phyloP scores from a whole-genome alignment of 495 filamentous ascomycete species.

The Podospora conica region DNA sequence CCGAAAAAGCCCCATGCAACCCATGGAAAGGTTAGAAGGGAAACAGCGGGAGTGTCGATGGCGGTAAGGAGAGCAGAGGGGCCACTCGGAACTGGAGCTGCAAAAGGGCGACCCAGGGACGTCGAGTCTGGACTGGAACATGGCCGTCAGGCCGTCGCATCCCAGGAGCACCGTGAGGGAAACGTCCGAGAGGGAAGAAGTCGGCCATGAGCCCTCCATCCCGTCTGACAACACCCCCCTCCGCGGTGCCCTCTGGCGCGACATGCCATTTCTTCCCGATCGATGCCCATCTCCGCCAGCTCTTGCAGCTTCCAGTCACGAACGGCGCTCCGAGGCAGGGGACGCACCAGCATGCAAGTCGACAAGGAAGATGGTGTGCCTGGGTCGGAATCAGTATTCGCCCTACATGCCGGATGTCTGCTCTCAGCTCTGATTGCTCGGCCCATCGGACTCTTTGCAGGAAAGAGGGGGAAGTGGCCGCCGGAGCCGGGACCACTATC shows the following conservation, averaged over 20 bases:
- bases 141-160: background rate
- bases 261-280: slow-evolving; percentile 7
- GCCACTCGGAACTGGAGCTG: background rate
- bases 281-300: slow-evolving; percentile 9
- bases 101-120: background rate
- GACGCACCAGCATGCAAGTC: slow-evolving; percentile 21
- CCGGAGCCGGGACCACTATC: slow-evolving; percentile 14
- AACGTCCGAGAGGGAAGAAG: background rate
- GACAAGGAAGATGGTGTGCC: slow-evolving; percentile 11
- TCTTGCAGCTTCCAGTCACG: slow-evolving; percentile 9
- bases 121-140: background rate
- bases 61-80: no score
- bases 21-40: background rate
- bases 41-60: no score
- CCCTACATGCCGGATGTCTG: slow-evolving; percentile 12
- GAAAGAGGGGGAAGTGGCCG: slow-evolving; percentile 5
- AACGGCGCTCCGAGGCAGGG: background rate
- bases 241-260: slow-evolving; percentile 1
- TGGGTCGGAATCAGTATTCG: slow-evolving; percentile 22
- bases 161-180: background rate
- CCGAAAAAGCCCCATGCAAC: background rate
- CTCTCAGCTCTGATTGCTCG: slow-evolving; percentile 22
- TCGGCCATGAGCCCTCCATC: background rate
- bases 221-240: slow-evolving; percentile 3
- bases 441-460: slow-evolving; percentile 4